Base-by-base conservation (phyloP, 2,329 filamentous ascomycete species). In the Diaporthe humulicola region DNA sequence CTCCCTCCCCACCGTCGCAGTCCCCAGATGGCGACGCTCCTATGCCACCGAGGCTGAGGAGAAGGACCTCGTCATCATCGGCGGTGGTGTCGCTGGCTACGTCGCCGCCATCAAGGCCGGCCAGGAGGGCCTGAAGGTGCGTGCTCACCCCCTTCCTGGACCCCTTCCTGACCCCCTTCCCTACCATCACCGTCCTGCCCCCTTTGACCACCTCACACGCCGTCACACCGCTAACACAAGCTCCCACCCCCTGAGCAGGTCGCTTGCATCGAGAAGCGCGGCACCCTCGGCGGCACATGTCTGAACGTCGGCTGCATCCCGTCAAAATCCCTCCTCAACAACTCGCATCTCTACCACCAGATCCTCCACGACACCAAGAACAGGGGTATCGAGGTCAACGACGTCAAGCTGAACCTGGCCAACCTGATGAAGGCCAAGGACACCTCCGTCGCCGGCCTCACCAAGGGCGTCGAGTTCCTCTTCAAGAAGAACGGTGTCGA, bases 381-480 rank as follows among this genome's bases (percentile, higher is more conserved):
- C 87, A 95, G 97, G 84, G 97, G 97, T 84, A 99, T 99, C 84
- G 96, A 98, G 83, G 97, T 99, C 80, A 93, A 94, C 83, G 95
- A 98, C 87, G 96, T 99, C 82, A 97, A 98, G 87, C 93, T 99
- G 83, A 98, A 99, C 90, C 90, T 99, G 60, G 86, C 89, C 81
- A 93, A 97, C 85, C 95, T 99, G 92, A 98, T 99, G 96, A 98
- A 98, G 89, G 96, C 97, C 75, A 99, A 99, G 89, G 96, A 99
- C 70, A 93, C 92, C 48, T 97, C 97, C 70, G 97, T 99, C 77
- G 86, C 88, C 54, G 92, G 95, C 67, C 88, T 99, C 79, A 99
- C 97, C 79, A 98, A 98, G 90, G 97, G 97, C 84, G 94, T 99
- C 78, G 97, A 99, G 86, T 99, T 96, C 84, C 89, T 99, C 77